These are phyloP conservation scores for Neodidymelliopsis sp. DNA, from an alignment of 2,329 filamentous ascomycete genomes.

Conservation along the genomic window DNA sequence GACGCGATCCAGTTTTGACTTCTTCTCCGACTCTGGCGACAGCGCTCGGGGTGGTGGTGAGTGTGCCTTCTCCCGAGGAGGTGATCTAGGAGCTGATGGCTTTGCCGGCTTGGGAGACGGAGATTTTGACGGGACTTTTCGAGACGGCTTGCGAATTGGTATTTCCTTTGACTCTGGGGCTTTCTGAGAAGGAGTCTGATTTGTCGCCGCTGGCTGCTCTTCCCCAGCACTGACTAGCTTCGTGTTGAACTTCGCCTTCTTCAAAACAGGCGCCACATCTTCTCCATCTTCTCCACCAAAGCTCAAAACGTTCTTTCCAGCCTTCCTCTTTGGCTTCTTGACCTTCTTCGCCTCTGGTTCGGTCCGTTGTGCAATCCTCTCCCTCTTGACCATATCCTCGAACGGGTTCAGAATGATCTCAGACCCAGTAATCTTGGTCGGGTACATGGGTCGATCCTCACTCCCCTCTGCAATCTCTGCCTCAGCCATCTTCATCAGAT, in stretches of 20 bases:
- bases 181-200: constrained; percentile 29
- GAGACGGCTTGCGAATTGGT: constrained; percentile 42
- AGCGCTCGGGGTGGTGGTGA: constrained; percentile 47
- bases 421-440: constrained; percentile 75
- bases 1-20: constrained; percentile 67
- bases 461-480: constrained; percentile 78
- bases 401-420: constrained; percentile 86
- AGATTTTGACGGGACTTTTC: constrained; percentile 34
- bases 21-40: constrained; percentile 49
- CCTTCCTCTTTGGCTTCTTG: constrained; percentile 71
- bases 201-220: constrained; percentile 52
- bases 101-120: constrained; percentile 31
- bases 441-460: constrained; percentile 84
- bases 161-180: constrained; percentile 35
- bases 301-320: constrained; percentile 77
- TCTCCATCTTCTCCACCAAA: constrained; percentile 73
- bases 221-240: constrained; percentile 66
- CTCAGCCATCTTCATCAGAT: constrained; percentile 91
- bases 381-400: constrained; percentile 77
- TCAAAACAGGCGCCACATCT: constrained; percentile 66
- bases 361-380: constrained; percentile 62
- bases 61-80: constrained; percentile 25
- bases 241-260: constrained; percentile 81
- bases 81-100: constrained; percentile 21
- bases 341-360: constrained; percentile 54